These are phyloP conservation scores for Cadophora malorum DNA, from an alignment of 2,329 filamentous ascomycete genomes.

Conservation along the genomic window DNA sequence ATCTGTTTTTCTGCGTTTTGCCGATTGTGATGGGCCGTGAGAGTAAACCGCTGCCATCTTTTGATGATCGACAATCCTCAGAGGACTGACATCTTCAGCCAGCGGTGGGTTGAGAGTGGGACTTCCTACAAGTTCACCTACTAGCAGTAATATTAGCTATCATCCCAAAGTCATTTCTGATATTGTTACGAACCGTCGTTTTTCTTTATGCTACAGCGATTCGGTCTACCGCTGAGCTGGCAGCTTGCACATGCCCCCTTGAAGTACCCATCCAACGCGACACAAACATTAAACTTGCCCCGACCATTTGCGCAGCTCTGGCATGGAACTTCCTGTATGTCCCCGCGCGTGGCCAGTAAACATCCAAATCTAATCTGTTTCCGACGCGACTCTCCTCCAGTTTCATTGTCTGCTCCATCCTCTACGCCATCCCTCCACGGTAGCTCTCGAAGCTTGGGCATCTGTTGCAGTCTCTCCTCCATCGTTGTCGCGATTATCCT, in stretches of 20 bases:
- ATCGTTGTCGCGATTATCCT: slow-evolving; percentile 35
- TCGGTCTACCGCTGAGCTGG: slow-evolving; percentile 44
- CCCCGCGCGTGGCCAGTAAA: slow-evolving; percentile 43
- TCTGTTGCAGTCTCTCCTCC: slow-evolving; percentile 43
- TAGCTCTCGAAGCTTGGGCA: slow-evolving; percentile 42
- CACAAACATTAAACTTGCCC: slow-evolving; percentile 44
- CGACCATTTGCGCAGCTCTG: slow-evolving; percentile 43
- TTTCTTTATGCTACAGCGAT: slow-evolving; percentile 44
- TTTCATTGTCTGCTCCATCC: slow-evolving; percentile 42
- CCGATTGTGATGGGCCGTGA: slow-evolving; percentile 27
- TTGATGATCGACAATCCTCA: slow-evolving; percentile 25
- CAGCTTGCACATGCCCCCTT: slow-evolving; percentile 46
- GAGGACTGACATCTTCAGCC: slow-evolving; percentile 20
- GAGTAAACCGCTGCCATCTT: neutral
- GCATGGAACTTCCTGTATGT: slow-evolving; percentile 40
- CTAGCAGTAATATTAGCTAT: slow-evolving; percentile 1
- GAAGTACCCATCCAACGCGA: slow-evolving; percentile 45
- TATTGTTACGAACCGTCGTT: slow-evolving; percentile 38
- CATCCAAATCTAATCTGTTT: slow-evolving; percentile 46
- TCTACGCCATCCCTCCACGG: slow-evolving; percentile 44
- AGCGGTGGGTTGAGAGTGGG: slow-evolving; percentile 28
- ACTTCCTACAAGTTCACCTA: slow-evolving; percentile 23
- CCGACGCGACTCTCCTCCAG: slow-evolving; percentile 43
- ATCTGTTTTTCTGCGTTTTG: slow-evolving; percentile 38
- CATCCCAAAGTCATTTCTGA: neutral